Conservation (phyloP, 225 moss, liverwort and hornwort species). For the Rhytidiadelphus loreus region DNA sequence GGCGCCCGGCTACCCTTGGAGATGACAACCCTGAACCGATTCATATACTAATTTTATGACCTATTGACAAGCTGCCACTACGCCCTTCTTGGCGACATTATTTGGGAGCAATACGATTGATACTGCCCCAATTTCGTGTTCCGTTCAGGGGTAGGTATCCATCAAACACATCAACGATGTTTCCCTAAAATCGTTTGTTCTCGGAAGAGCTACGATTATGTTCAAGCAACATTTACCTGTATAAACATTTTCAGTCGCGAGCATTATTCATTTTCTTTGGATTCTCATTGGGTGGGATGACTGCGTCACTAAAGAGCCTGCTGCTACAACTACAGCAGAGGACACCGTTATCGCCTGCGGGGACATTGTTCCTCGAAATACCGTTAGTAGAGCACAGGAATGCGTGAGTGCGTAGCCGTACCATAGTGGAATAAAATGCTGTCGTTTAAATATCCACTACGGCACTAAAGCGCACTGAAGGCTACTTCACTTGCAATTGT, state of each 20-base stretch:
- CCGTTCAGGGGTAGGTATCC: not conserved
- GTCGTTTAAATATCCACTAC: not conserved
- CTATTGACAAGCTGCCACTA: not conserved
- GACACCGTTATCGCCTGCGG: not conserved
- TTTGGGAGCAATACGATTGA: not conserved
- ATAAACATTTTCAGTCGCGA: not conserved
- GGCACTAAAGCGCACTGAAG: not conserved
- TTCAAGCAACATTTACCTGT: not conserved
- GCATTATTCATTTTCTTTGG: not conserved
- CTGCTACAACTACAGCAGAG: not conserved
- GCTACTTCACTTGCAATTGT: not conserved
- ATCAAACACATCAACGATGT: not conserved
- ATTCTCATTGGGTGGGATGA: not conserved
- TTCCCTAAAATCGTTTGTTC: not conserved
- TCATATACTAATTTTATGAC: not conserved
- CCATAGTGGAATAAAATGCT: not conserved
- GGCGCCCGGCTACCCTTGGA: slow-evolving; percentile 64
- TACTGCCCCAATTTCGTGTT: not conserved
- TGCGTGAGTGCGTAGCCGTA: not conserved
- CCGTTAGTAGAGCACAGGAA: not conserved
- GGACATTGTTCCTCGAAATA: not conserved
- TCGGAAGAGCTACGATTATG: not conserved
- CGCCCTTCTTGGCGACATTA: not conserved
- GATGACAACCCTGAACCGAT: not conserved
- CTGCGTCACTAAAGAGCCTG: not conserved